Evolutionary conservation across 306 rosid species (phyloP).

Genomic region (Acacia melanoxylon): DNA sequence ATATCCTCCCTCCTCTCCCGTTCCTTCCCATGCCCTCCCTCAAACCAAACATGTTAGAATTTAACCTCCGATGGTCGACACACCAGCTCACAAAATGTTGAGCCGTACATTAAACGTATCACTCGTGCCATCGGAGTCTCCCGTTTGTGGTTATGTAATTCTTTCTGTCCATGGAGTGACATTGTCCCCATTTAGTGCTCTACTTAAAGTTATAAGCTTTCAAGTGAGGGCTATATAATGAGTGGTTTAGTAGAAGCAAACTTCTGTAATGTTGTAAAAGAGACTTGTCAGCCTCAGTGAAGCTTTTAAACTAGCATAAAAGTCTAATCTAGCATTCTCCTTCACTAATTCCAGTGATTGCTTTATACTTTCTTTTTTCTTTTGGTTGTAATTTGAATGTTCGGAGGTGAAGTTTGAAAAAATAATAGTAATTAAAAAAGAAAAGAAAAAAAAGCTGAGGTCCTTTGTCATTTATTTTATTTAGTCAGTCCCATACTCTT

Average conservation of each 20-base stretch:
- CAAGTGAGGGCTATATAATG: slow-evolving; percentile 40
- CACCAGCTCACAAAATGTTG: too few species aligned
- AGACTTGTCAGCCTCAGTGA: slow-evolving; percentile 29
- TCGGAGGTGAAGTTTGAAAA: background rate
- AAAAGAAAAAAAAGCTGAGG: too few species aligned
- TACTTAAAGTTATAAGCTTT: slow-evolving; percentile 12
- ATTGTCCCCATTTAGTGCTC: slow-evolving; percentile 30
- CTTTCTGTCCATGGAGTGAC: slow-evolving; percentile 57
- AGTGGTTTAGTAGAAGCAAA: slow-evolving; percentile 34
- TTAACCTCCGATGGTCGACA: too few species aligned
- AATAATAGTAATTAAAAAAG: too few species aligned
- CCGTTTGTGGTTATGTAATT: slow-evolving; percentile 55
- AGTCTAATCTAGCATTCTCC: background rate
- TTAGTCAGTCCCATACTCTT: background rate
- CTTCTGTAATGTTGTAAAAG: slow-evolving; percentile 40
- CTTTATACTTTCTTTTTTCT: background rate
- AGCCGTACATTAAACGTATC: too few species aligned
- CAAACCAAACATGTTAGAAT: too few species aligned
- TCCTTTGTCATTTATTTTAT: too few species aligned
- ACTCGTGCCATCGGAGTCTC: too few species aligned
- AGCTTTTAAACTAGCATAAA: background rate
- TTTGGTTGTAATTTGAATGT: background rate
- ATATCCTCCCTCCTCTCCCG: too few species aligned
- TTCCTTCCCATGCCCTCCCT: too few species aligned
- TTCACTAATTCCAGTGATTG: background rate